These are phyloP conservation scores for Sugiyamaella grinbergsii DNA, from an alignment of 1,139 yeast species.

Conservation along the genomic window DNA sequence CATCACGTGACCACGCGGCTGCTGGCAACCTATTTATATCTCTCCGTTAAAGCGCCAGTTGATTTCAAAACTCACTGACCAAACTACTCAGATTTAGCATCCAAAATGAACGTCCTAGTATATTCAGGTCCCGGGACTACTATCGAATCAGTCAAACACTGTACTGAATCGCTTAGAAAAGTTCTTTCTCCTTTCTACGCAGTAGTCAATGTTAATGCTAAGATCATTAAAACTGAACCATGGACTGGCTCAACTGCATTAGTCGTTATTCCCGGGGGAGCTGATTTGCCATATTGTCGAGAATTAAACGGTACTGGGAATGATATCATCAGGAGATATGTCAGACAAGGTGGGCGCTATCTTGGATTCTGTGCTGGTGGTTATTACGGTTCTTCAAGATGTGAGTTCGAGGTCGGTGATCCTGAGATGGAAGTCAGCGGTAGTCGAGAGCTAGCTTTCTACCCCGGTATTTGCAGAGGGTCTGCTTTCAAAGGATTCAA, in stretches of 20 bases:
- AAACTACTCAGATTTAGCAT: background rate
- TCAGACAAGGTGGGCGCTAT: conserved; percentile 75
- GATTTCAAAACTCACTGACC: no score
- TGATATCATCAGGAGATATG: conserved; percentile 59
- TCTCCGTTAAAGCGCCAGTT: background rate
- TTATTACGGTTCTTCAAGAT: conserved; percentile 71
- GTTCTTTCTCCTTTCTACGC: conserved; percentile 89
- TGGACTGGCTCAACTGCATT: conserved; percentile 82
- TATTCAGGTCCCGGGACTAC: conserved; percentile 86
- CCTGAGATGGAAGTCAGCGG: conserved; percentile 78
- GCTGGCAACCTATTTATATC: background rate
- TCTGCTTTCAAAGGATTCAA: conserved; percentile 78
- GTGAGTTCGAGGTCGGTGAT: conserved; percentile 83
- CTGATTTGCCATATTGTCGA: conserved; percentile 83
- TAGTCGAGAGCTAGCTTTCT: conserved; percentile 73
- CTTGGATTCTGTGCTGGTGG: conserved; percentile 98
- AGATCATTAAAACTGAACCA: conserved; percentile 72
- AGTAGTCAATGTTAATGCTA: conserved; percentile 68
- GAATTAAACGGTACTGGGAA: conserved; percentile 72
- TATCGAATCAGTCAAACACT: conserved; percentile 79
- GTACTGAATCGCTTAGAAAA: conserved; percentile 70
- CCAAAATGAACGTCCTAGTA: conserved; percentile 72
- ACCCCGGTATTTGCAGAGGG: conserved; percentile 82
- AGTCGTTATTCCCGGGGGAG: conserved; percentile 93
- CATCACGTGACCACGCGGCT: no score